Evolutionary conservation across 2,329 filamentous ascomycete species (phyloP), one percentile per base, ranked within the genome.

Genomic region (Zymoseptoria ardabiliae): DNA sequence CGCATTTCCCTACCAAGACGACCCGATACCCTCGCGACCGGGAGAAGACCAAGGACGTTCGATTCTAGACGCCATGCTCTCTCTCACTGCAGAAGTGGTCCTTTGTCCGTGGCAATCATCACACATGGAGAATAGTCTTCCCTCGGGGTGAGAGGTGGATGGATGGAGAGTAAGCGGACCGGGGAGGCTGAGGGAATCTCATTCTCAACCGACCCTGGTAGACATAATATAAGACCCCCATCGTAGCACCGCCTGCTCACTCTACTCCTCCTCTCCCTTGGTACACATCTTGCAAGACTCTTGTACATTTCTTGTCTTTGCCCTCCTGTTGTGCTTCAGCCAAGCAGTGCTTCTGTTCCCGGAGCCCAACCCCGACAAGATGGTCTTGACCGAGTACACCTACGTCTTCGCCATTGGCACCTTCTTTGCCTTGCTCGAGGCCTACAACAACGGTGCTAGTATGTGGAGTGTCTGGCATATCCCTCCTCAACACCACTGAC

Each of bases 381-480:
- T 67, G 64, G 69, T 71, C 45, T 70, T 83, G 56, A 74, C 77
- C 59, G 78, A 87, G 67, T 86, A 80, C 63, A 80, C 85, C 72
- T 87, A 86, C 69, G 76, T 87, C 62, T 83, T 87, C 64, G 85
- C 82, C 66, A 80, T 87, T 57, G 84, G 82, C 73, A 83, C 82
- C 57, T 79, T 87, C 60, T 87, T 87, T 72, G 83, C 85, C 61
- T 82, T 84, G 69, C 80, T 87, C 49, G 85, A 87, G 70, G 84
- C 84, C 56, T 87, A 82, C 81, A 87, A 86, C 69, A 86, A 85
- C 64, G 83, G 82, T 77, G 77, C 77, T 65, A 79, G 67, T 69
- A 60, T 55, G 66, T 61, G 3, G 35, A 5, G 50, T 23, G 19
- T 50, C 19, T 9, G 11, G 11, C 5, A 22, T 45, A 17, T 23